Evolutionary conservation across 2,329 filamentous ascomycete genomes (phyloP).

Genomic region (Colletotrichum endophyticum): DNA sequence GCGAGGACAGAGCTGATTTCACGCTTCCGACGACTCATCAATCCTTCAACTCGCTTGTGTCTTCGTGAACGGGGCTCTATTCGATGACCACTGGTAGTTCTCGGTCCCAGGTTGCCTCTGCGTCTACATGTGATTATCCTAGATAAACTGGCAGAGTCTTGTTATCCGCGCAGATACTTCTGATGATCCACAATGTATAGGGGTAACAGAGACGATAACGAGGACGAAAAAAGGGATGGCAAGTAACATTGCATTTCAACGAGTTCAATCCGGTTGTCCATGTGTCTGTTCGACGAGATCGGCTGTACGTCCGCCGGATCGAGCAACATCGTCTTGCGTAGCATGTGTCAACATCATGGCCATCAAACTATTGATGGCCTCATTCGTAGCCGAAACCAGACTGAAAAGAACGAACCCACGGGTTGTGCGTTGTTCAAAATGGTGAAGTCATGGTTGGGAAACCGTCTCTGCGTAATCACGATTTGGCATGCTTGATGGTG

Average conservation of each 20-base stretch:
- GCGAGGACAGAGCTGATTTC: neutral
- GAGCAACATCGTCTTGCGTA: neutral
- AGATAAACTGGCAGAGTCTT: neutral
- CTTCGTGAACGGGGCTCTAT: rapidly evolving
- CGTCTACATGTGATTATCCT: neutral
- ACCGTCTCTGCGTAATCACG: neutral
- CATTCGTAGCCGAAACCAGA: neutral
- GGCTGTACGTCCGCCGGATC: neutral
- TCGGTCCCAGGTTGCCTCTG: neutral
- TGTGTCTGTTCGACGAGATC: neutral
- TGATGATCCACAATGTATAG: neutral
- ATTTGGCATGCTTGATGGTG: neutral
- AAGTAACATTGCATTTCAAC: neutral
- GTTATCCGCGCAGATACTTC: neutral
- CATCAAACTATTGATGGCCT: neutral
- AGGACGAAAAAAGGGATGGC: neutral
- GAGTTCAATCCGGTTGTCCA: neutral
- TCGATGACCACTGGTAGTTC: neutral
- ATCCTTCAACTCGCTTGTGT: neutral
- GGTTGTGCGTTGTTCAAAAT: neutral
- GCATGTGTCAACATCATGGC: neutral
- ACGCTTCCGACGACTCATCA: neutral
- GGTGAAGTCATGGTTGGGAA: neutral
- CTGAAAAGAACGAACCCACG: neutral
- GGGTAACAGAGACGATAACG: neutral